Conservation (phyloP, 495 filamentous ascomycete species). For the Xeromyces bisporus region DNA sequence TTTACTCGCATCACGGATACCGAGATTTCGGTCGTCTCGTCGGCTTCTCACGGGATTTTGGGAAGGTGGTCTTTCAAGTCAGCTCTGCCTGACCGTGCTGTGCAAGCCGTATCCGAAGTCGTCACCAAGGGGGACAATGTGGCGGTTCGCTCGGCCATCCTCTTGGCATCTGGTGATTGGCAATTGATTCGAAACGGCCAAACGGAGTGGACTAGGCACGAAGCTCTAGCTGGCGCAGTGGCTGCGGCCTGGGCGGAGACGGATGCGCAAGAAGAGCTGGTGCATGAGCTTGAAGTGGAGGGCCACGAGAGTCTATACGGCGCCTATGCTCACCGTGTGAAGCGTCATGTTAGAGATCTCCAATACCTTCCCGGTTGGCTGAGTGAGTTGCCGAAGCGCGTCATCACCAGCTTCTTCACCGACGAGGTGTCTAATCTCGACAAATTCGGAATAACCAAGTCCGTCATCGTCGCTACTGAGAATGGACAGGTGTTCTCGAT, state of each 20-base stretch:
- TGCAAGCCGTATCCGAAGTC: conserved; percentile 71
- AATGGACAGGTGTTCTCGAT: conserved; percentile 65
- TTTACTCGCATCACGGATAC: conserved; percentile 64
- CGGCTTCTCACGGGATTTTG: conserved; percentile 56
- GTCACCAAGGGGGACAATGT: conserved; percentile 46
- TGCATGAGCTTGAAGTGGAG: conserved; percentile 66
- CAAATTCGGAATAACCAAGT: conserved; percentile 74
- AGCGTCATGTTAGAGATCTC: conserved; percentile 65
- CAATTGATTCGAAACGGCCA: conserved; percentile 69
- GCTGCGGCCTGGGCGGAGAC: conserved; percentile 64
- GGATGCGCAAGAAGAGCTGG: conserved; percentile 52
- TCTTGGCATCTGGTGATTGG: conserved; percentile 63
- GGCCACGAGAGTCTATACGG: conserved; percentile 58
- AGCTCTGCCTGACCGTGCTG: conserved; percentile 19
- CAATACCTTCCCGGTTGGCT: conserved; percentile 63
- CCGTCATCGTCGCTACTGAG: conserved; percentile 64
- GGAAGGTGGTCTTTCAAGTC: conserved; percentile 48
- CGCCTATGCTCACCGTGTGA: conserved; percentile 78
- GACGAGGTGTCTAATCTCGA: conserved; percentile 48
- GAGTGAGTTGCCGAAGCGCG: conserved; percentile 41
- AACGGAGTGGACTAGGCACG: conserved; percentile 59
- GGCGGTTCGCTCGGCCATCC: conserved; percentile 59
- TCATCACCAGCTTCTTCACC: conserved; percentile 50
- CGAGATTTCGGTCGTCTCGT: conserved; percentile 58
- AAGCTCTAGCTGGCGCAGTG: conserved; percentile 58